These are phyloP conservation scores for Aechmea fasciata DNA, from an alignment of 176 grass and related monocot species.

Conservation along the genomic window DNA sequence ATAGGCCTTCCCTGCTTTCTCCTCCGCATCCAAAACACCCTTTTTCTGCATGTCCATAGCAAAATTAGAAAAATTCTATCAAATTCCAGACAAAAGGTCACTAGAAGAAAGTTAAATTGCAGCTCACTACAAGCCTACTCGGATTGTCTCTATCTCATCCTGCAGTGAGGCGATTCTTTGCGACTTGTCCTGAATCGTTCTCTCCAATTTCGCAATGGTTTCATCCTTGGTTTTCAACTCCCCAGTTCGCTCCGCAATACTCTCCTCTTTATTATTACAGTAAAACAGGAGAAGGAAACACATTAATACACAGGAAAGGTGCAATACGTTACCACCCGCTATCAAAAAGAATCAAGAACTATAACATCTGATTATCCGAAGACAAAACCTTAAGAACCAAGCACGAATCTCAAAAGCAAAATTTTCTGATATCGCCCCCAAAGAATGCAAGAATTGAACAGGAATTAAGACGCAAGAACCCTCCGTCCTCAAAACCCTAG, in stretches of 20 bases:
- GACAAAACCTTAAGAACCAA: not conserved
- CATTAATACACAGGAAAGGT: not conserved
- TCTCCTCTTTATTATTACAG: constrained; percentile 29
- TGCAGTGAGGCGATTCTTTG: constrained; percentile 43
- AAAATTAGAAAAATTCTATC: not conserved
- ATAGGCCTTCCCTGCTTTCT: constrained; percentile 38
- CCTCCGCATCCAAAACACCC: constrained; percentile 25
- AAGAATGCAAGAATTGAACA: not conserved
- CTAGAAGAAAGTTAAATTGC: not conserved
- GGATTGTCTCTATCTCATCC: constrained; percentile 44
- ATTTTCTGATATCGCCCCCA: not conserved
- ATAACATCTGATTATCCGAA: not conserved
- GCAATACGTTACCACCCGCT: not conserved
- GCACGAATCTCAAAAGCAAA: not conserved
- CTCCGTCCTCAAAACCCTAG: not conserved
- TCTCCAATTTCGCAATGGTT: constrained; percentile 33
- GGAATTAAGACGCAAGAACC: not conserved
- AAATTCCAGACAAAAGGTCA: not conserved
- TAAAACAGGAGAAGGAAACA: not conserved
- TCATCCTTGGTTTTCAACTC: constrained; percentile 68
- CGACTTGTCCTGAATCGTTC: constrained; percentile 35
- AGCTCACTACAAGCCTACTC: constrained; percentile 24
- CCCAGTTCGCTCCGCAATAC: constrained; percentile 30
- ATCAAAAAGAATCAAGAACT: not conserved
- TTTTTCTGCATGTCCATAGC: not conserved